Percentiles rank a stretch among this genome's conserved stretches.
Evolutionary conservation across 345 rosid species (phyloP).

Genomic region (Mercurialis annua): DNA sequence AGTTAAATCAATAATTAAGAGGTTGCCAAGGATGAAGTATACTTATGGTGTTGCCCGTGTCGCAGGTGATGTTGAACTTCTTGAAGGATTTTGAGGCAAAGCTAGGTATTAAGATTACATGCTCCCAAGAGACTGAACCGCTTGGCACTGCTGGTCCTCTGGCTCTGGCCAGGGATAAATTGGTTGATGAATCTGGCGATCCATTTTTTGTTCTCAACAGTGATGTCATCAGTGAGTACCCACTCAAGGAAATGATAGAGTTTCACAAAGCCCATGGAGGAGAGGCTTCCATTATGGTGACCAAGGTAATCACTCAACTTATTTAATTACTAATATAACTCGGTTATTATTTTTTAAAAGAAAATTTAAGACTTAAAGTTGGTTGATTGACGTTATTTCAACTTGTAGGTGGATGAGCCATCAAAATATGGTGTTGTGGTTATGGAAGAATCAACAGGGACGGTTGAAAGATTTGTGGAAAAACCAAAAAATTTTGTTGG

Average conservation of each 20-base stretch:
- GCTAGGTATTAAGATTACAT: constrained; percentile 84
- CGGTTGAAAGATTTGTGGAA: constrained; percentile 86
- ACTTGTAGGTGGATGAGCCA: constrained; percentile 84
- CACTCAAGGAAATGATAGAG: constrained; percentile 71
- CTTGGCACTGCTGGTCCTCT: constrained; percentile 99
- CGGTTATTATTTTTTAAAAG: not conserved
- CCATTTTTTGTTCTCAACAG: constrained; percentile 99
- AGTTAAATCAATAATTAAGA: not conserved
- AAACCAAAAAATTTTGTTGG: constrained; percentile 92
- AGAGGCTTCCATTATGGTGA: constrained; percentile 99
- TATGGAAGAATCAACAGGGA: constrained; percentile 80
- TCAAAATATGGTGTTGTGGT: constrained; percentile 98
- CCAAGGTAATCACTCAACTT: constrained; percentile 58
- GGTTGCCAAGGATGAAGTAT: not conserved
- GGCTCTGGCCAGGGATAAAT: constrained; percentile 92
- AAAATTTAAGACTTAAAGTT: not conserved
- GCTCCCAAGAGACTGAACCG: constrained; percentile 99
- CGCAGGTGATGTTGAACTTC: constrained; percentile 89
- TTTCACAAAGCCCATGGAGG: constrained; percentile 94
- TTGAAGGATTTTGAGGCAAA: constrained; percentile 85
- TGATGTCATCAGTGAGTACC: constrained; percentile 98
- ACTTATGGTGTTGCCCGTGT: not conserved
- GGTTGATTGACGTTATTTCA: constrained; percentile 1
- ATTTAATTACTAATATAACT: not conserved
- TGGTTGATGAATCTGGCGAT: constrained; percentile 70